phyloP scores from a whole-genome alignment of 352 stramenopile species.

The Phytophthora megakarya region DNA sequence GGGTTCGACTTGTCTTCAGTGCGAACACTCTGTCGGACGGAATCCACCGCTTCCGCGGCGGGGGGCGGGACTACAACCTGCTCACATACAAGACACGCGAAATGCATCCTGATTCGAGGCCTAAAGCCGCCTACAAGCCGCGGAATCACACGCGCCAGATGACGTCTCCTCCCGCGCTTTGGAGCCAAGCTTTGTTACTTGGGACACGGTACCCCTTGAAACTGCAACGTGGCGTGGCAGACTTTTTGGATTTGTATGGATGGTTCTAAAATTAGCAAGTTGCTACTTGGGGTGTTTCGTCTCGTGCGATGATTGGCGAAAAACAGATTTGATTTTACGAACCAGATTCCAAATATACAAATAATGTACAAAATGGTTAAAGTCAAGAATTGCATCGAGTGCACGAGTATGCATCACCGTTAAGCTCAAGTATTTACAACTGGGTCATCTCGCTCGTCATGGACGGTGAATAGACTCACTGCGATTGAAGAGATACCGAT shows the following conservation, averaged over 20 bases:
- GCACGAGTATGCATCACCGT: no score
- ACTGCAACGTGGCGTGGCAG: not conserved
- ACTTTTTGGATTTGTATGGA: no score
- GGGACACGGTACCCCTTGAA: not conserved
- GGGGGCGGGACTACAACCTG: constrained; percentile 15
- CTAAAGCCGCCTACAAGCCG: not conserved
- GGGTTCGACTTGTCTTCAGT: not conserved
- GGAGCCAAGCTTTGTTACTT: constrained; percentile 17
- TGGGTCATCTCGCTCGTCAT: no score
- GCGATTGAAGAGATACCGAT: no score
- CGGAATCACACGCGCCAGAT: constrained; percentile 14
- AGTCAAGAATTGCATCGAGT: no score
- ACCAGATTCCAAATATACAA: no score
- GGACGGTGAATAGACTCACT: no score
- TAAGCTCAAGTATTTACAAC: no score
- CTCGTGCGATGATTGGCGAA: not conserved
- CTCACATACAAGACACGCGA: constrained; percentile 54
- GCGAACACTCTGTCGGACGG: constrained; percentile 18
- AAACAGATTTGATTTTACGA: no score
- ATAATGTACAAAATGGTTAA: no score
- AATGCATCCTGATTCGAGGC: constrained; percentile 29
- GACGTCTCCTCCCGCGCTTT: constrained; percentile 23
- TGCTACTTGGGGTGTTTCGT: not conserved
- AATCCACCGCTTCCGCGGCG: constrained; percentile 13
- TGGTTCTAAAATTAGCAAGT: not conserved